A percentile compares a stretch with the other conserved stretches of the same genome.
Evolutionary conservation across 208 protist species (phyloP).

Genomic region (Leishmania aethiopica): DNA sequence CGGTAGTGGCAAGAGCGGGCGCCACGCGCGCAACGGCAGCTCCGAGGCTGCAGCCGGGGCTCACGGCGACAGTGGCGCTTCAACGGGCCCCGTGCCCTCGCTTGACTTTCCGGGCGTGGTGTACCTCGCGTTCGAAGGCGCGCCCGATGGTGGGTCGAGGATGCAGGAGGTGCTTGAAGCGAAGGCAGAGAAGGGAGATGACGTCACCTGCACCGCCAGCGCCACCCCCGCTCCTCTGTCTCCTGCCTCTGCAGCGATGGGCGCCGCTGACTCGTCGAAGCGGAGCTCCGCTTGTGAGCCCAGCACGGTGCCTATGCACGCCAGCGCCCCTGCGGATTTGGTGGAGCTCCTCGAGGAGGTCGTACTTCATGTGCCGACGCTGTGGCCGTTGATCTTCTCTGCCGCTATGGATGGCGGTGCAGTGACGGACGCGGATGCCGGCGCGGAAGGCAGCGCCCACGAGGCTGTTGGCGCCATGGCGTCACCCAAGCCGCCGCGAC

Average conservation of each 20-base stretch:
- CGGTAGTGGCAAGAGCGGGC: constrained; percentile 13
- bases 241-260: neutral
- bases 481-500: neutral
- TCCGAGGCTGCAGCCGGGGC: neutral
- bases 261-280: neutral
- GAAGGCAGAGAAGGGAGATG: constrained; percentile 11
- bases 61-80: neutral
- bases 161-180: neutral
- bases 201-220: neutral
- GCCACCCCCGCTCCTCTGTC: neutral
- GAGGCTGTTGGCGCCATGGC: neutral
- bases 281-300: neutral
- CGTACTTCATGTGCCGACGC: constrained; percentile 51
- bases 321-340: constrained; percentile 68
- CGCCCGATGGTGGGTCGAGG: neutral
- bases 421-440: constrained; percentile 1
- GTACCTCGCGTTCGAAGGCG: constrained; percentile 32
- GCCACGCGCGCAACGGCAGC: neutral
- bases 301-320: constrained; percentile 42
- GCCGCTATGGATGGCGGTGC: neutral
- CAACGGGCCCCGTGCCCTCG: neutral
- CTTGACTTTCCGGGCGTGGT: constrained; percentile 39
- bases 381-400: constrained; percentile 15
- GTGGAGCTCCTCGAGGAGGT: constrained; percentile 67
- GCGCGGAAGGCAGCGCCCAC: neutral